A percentile compares a stretch with the other conserved stretches of the same genome.
phyloP scores from a whole-genome alignment of 345 rosid species.

The Lepidium sativum region DNA sequence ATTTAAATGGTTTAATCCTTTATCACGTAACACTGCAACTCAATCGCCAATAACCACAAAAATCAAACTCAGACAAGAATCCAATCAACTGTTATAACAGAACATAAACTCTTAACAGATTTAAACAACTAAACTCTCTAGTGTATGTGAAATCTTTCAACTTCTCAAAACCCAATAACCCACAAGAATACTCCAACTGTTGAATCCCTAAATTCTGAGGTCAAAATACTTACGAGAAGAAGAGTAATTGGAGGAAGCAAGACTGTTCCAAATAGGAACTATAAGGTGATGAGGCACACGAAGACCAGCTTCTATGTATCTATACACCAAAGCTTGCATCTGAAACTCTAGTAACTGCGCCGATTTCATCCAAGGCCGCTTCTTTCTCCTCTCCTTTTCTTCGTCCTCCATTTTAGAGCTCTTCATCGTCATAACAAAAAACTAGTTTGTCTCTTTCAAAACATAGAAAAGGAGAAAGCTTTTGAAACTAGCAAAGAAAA shows the following conservation, averaged over 20 bases:
- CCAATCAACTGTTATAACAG: neutral
- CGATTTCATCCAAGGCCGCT: constrained; percentile 27
- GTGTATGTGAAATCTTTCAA: neutral
- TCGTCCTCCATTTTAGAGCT: constrained; percentile 2
- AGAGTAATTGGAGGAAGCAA: constrained; percentile 24
- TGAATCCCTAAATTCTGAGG: neutral
- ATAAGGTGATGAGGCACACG: constrained; percentile 45
- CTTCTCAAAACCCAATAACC: neutral
- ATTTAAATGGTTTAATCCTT: constrained; percentile 20
- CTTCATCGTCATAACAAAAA: constrained; percentile 2
- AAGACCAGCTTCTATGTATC: constrained; percentile 40
- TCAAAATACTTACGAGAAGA: constrained; percentile 17
- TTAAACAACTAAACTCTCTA: neutral
- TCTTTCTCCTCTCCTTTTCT: constrained; percentile 7
- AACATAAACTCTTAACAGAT: neutral
- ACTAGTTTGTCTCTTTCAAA: neutral
- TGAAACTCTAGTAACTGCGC: constrained; percentile 48
- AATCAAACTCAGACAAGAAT: neutral
- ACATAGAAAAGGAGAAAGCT: constrained; percentile 5
- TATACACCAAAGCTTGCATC: constrained; percentile 38
- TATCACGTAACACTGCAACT: constrained; percentile 31
- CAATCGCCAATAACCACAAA: constrained; percentile 16
- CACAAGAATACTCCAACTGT: neutral
- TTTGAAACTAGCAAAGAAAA: constrained; percentile 12
- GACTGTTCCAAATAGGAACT: constrained; percentile 37